phyloP scores from a whole-genome alignment of 345 rosid species.

The Lumnitzera littorea region DNA sequence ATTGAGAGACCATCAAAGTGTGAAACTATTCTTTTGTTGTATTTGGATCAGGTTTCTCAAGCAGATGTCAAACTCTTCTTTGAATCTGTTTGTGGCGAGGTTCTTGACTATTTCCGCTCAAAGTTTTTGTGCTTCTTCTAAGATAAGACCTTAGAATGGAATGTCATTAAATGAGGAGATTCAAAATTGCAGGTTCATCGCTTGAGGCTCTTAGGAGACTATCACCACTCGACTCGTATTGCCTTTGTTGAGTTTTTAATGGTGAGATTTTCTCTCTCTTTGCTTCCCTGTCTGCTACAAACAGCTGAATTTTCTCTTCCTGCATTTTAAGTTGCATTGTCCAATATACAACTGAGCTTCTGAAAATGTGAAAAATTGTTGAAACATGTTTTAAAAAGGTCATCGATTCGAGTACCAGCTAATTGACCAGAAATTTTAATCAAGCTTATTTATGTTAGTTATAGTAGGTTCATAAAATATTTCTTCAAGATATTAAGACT shows the following conservation, averaged over 20 bases:
- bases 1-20: neutral
- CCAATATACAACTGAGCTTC: too few species aligned
- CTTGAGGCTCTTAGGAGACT: constrained; percentile 38
- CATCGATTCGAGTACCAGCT: too few species aligned
- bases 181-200: constrained; percentile 26
- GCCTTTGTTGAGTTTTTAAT: constrained; percentile 37
- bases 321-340: neutral
- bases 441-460: too few species aligned
- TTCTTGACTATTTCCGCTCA: constrained; percentile 4
- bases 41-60: constrained; percentile 26
- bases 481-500: too few species aligned
- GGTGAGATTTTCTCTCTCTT: constrained; percentile 13
- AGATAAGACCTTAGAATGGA: neutral
- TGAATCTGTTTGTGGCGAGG: constrained; percentile 39
- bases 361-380: too few species aligned
- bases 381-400: too few species aligned
- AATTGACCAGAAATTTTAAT: too few species aligned
- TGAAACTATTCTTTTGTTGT: neutral
- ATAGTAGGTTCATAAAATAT: too few species aligned
- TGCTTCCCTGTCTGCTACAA: neutral
- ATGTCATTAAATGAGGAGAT: constrained; percentile 1
- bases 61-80: constrained; percentile 28
- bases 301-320: neutral
- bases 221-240: constrained; percentile 37
- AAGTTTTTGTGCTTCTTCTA: neutral